A percentile compares a stretch with the other conserved stretches of the same genome.
Conservation (phyloP, 257 asterid genomes). For the Solanum pimpinellifolium region DNA sequence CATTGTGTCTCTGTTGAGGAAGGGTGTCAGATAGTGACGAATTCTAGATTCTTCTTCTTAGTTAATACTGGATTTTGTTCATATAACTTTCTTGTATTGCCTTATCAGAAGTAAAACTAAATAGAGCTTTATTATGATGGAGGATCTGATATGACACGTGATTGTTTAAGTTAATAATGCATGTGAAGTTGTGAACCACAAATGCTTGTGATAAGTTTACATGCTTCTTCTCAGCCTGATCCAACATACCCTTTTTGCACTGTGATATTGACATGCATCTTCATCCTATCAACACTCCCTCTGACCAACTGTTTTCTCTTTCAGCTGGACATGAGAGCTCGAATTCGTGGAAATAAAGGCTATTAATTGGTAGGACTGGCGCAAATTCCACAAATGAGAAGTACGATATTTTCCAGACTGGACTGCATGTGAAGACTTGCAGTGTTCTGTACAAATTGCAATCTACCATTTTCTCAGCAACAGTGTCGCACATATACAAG, state of each 20-base stretch:
- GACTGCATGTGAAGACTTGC: slow-evolving; percentile 1
- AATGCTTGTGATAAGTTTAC: background rate
- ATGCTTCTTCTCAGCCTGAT: background rate
- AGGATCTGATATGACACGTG: background rate
- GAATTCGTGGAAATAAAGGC: slow-evolving; percentile 94
- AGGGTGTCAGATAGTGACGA: background rate
- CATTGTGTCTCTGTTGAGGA: background rate
- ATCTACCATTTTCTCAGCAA: background rate
- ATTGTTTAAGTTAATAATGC: background rate
- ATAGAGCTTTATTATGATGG: background rate
- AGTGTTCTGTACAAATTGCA: background rate
- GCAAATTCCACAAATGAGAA: background rate
- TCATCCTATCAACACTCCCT: background rate
- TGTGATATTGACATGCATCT: background rate
- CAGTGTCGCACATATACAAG: background rate
- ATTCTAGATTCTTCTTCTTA: background rate
- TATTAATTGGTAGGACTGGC: slow-evolving; percentile 22
- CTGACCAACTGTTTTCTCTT: background rate
- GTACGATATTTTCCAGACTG: background rate
- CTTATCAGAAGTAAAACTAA: background rate
- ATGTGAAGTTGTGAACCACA: background rate
- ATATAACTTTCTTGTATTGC: background rate
- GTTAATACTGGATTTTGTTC: background rate
- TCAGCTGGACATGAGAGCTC: slow-evolving; percentile 95
- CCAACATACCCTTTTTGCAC: background rate